Percentiles rank a stretch among this genome's conserved stretches.
phyloP scores from a whole-genome alignment of 768 basidiomycete genomes.

The button mushroom (Agaricus bisporus) region DNA sequence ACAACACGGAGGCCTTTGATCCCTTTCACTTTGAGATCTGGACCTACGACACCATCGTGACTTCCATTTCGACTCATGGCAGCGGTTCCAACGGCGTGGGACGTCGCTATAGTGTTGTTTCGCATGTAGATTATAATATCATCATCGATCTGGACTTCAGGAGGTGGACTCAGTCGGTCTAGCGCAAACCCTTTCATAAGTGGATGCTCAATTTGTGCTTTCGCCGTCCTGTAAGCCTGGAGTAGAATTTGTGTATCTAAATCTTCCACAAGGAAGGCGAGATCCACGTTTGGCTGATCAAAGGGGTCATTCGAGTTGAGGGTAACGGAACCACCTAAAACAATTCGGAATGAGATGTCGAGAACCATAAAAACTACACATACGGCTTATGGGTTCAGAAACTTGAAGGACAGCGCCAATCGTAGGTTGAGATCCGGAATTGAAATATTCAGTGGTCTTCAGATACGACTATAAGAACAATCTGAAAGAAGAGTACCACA shows the following conservation, averaged over 20 bases:
- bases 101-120: conserved; percentile 12
- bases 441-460: background rate
- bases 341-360: background rate
- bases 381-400: background rate
- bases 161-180: conserved; percentile 6
- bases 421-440: background rate
- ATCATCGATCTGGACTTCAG: conserved; percentile 15
- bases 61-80: conserved; percentile 19
- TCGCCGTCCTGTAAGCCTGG: background rate
- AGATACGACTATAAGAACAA: background rate
- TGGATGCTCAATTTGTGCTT: conserved; percentile 15
- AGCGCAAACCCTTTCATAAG: conserved; percentile 19
- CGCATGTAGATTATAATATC: conserved; percentile 17
- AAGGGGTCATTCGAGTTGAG: conserved; percentile 35
- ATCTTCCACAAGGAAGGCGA: conserved; percentile 30
- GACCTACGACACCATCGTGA: conserved; percentile 23
- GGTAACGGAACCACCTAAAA: conserved; percentile 21
- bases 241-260: conserved; percentile 14
- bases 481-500: background rate
- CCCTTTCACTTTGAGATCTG: conserved; percentile 24
- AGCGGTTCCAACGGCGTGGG: conserved; percentile 22
- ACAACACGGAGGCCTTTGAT: conserved; percentile 24
- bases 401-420: background rate
- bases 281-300: conserved; percentile 37
- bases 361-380: background rate